Base-by-base conservation (phyloP, 2,329 filamentous ascomycete genomes). In the Tolypocladium capitatum region DNA sequence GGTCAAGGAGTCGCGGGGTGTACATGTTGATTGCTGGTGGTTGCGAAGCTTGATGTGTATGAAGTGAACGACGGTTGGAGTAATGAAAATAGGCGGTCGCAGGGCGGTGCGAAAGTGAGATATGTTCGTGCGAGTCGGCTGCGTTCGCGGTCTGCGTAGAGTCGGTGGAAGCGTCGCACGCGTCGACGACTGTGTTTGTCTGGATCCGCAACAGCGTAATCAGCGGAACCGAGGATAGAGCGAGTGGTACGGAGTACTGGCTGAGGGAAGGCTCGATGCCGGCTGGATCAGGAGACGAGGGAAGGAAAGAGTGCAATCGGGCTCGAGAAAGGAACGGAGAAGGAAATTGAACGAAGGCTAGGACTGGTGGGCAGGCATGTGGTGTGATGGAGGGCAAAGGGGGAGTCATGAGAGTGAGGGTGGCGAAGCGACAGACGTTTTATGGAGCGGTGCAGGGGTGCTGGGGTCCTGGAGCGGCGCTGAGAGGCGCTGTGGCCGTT, bases 1-100 rank as follows among this genome's bases (percentile, higher is more conserved):
- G 58, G 56, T 70, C 65, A 32, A 75, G 50, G 45, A 72, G 54
- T 49, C 67, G 68, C 47, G 62, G 63, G 28, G 69, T 61, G 58
- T 71, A 71, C 76, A 80, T 79, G 42, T 63, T 60, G 47, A 31
- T 16, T 20, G 28, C 9, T 18, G 24, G 10, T 6, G 4, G n/a
- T n/a, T 2, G 9, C n/a, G 16, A 16, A 13, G 16, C 13, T 18
- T n/a, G n/a, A 18, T 13, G 32, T 24, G 28, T 21, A 35, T 11
- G 20, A 31, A 45, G 24, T 8, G 16, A 21, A 45, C 24, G 21
- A 35, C 7, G 21, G 32, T 24, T 28, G 18, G 13, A 33, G 30
- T 14, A 8, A 32, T 14, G 41, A 42, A 18, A 38, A 28, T 40
- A 24, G 14, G 20, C 36, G 24, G 36, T 9, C 13, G 24, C 38